Conservation (phyloP, 352 stramenopile species). For the Pythium volutum region DNA sequence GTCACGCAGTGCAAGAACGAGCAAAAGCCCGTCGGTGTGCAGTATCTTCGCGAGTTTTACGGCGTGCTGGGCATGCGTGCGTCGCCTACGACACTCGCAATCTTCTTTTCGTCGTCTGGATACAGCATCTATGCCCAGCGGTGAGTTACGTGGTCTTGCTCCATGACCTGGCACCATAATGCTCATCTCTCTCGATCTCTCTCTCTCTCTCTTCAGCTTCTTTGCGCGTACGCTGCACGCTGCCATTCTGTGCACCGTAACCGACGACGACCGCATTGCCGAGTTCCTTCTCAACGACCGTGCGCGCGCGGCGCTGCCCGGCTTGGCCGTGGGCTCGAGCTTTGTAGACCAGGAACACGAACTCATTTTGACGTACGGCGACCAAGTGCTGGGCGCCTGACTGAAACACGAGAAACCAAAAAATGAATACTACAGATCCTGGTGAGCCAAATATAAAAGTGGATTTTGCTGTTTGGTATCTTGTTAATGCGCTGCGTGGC, state of each 20-base stretch:
- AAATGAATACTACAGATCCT: background rate
- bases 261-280: constrained; percentile 33
- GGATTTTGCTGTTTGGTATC: too few species aligned
- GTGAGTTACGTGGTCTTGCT: constrained; percentile 19
- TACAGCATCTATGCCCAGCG: constrained; percentile 78
- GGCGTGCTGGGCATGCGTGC: constrained; percentile 54
- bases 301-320: constrained; percentile 53
- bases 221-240: constrained; percentile 64
- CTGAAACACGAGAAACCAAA: background rate
- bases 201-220: constrained; percentile 29
- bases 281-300: constrained; percentile 67
- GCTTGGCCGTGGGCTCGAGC: constrained; percentile 57
- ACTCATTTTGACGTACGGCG: constrained; percentile 71
- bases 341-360: constrained; percentile 62
- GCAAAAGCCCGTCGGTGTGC: constrained; percentile 59
- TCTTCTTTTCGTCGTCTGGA: constrained; percentile 72
- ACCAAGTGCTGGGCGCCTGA: constrained; percentile 47
- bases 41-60: constrained; percentile 72
- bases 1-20: constrained; percentile 85
- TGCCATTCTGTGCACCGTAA: constrained; percentile 57
- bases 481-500: too few species aligned
- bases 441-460: too few species aligned
- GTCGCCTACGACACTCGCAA: constrained; percentile 36
- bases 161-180: background rate
- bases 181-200: background rate